These are phyloP conservation scores for Pseudoscleropodium purum DNA, from an alignment of 225 moss, liverwort and hornwort genomes.

Conservation along the genomic window DNA sequence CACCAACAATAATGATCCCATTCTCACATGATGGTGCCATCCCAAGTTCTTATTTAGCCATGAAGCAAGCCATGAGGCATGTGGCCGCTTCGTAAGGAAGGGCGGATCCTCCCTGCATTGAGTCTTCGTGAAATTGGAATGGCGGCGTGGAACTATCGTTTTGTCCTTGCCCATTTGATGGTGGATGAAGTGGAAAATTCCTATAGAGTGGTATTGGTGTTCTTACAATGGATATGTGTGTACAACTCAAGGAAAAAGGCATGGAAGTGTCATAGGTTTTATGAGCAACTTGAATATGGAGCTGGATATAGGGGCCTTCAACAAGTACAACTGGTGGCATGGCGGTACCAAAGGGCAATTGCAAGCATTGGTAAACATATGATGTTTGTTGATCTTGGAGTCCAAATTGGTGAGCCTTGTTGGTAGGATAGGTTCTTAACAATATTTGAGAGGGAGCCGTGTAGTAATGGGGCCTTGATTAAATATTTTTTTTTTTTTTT, in stretches of 20 bases:
- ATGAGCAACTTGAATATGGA: rapidly evolving
- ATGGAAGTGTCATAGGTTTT: background rate
- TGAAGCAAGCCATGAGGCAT: background rate
- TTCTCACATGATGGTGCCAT: background rate
- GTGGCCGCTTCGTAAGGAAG: rapidly evolving
- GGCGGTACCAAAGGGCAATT: background rate
- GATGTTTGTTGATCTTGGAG: background rate
- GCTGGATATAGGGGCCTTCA: background rate
- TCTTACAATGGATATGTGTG: rapidly evolving
- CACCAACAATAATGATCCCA: rapidly evolving
- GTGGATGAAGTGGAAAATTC: background rate
- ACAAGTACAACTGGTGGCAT: background rate
- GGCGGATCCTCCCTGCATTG: background rate
- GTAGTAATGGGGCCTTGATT: background rate
- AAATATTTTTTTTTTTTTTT: rapidly evolving
- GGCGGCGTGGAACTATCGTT: background rate
- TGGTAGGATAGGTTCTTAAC: too few species aligned
- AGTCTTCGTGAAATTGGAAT: background rate
- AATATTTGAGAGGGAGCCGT: background rate
- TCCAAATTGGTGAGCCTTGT: too few species aligned
- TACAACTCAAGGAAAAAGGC: background rate
- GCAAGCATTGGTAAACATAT: rapidly evolving
- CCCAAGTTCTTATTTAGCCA: background rate
- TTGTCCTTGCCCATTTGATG: background rate
- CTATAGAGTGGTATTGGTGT: background rate